Base-by-base conservation (phyloP, 2,329 filamentous ascomycete genomes). In the Fusarium dimerum region DNA sequence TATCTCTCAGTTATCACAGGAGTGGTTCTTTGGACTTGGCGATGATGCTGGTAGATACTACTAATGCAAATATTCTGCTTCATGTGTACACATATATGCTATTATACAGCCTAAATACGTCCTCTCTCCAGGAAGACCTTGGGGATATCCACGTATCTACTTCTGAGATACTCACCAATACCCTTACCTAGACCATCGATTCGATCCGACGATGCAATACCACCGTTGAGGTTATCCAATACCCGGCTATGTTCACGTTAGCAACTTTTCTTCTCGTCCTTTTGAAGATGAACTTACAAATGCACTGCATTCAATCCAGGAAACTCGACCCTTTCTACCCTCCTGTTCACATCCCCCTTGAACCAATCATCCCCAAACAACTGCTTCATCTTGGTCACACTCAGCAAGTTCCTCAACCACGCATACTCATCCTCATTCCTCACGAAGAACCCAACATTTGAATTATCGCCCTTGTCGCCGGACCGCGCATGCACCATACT, bases 141-240 rank as follows among this genome's bases (percentile, higher is more conserved):
- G 5, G 76, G 76, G 3, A 78, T 62, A 51, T 78, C 74, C 0
- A 79, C 73, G n/a, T 67, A 68, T 55, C 73, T 75, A 18, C 71
- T 71, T 43, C 76, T 62, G 47, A 79, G 44, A 56, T 76, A 78
- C 67, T 79, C 76, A 13, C 66, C 70, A 39, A 71, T 66, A 18
- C 76, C 76, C 68, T 79, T 79, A 0, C 76, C 77, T 13, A 79
- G 60, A 1, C 71, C 74, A 59, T 79, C 77, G 43, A 77, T 76
- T 1, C 69, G 69, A 44, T 66, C 69, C 36, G 71, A 75, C 5
- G 73, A 71, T 47, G 75, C 71, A 60, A 73, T 76, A 0, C 75
- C 74, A 0, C 74, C 66, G 47, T 77, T 74, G 8, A 78, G 63
- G 55, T 78, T 76, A 56, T 78, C 76, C 49, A 77, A 70, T 18